Base-by-base conservation (phyloP, 176 grass and related monocot species). In the Lolium multiflorum region DNA sequence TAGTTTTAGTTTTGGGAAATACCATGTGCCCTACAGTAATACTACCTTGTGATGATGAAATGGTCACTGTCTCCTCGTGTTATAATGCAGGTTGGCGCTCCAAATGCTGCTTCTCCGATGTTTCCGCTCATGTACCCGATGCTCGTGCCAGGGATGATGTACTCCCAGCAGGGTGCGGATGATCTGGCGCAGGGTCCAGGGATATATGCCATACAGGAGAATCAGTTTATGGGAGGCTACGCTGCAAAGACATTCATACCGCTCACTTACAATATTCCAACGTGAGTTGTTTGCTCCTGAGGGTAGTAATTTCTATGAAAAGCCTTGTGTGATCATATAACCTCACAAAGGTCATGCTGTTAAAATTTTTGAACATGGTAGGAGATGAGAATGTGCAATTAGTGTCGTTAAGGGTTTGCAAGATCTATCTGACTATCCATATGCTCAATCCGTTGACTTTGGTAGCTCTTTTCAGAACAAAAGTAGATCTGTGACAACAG, bases 191-290 rank as follows among this genome's bases (percentile, higher is more conserved):
- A 93, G 48, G 89, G 91, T 81, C 86, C 91, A 47, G 96, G 96
- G 82, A 95, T 98, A 69, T 98, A 98, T 88, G 96, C 91, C 71
- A 86, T 95, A 87, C 90, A 89, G 43, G 82, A 81, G 78, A 91
- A 76, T 84, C 95, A 72, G n/a, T 91, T 87, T 65, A 92, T 74
- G 88, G 86, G 88, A 49, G 49, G 59, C 56, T 89, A 87, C 85
- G 61, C 90, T 71, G 73, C 83, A 61, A 88, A 59, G 20, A 85
- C 86, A 54, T 92, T 98, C 49, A 79, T 96, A 48, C 93, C 96
- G 0, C 90, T 98, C 74, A 84, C 89, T n/a, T 98, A 95, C 88
- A 80, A 88, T 51, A 89, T 98, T 17, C 96, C 93, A 72, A 89
- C 80, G 96, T 98, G 94, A 92, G 90, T 56, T 91, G 0, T 43